A percentile compares a stretch with the other conserved stretches of the same genome.
Conservation (phyloP, 2,329 filamentous ascomycete genomes). For the Fusarium multiceps region DNA sequence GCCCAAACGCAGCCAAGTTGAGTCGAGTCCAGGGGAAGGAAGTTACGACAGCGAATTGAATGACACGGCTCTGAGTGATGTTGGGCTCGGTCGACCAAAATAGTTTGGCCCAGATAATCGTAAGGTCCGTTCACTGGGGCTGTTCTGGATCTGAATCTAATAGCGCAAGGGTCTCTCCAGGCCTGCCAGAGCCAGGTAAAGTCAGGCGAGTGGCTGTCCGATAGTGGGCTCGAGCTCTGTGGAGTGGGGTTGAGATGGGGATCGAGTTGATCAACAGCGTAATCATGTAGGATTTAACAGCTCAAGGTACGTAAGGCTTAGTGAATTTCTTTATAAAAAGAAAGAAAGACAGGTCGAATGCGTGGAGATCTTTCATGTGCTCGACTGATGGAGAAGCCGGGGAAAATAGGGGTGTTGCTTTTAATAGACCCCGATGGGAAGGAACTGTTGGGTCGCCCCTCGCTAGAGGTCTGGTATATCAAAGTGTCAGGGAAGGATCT, state of each 20-base stretch:
- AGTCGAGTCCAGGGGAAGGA: conserved; percentile 3
- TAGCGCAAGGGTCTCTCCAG: conserved; percentile 27
- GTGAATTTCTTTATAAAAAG: conserved; percentile 13
- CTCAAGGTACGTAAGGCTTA: conserved; percentile 31
- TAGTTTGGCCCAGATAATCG: conserved; percentile 39
- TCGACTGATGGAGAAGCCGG: conserved; percentile 5
- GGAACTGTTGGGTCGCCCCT: not conserved
- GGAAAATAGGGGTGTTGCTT: conserved; percentile 8
- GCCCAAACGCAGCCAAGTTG: conserved; percentile 1
- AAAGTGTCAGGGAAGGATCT: conserved; percentile 5
- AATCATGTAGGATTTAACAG: conserved; percentile 18
- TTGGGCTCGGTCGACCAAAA: conserved; percentile 43
- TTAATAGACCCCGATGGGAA: conserved; percentile 9
- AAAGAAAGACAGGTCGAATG: not conserved
- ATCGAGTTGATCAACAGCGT: conserved; percentile 32
- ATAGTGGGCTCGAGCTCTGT: conserved; percentile 39
- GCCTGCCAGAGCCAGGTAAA: conserved; percentile 2
- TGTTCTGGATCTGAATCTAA: conserved; percentile 45
- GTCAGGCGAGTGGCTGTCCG: conserved; percentile 31
- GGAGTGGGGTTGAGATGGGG: conserved; percentile 29
- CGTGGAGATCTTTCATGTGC: conserved; percentile 11
- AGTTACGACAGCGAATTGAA: conserved; percentile 36
- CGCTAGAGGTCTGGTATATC: not conserved
- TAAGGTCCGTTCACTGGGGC: conserved; percentile 41
- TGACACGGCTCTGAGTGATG: conserved; percentile 37